phyloP scores from a whole-genome alignment of 2,329 filamentous ascomycete species.

The Coleophoma cylindrospora region DNA sequence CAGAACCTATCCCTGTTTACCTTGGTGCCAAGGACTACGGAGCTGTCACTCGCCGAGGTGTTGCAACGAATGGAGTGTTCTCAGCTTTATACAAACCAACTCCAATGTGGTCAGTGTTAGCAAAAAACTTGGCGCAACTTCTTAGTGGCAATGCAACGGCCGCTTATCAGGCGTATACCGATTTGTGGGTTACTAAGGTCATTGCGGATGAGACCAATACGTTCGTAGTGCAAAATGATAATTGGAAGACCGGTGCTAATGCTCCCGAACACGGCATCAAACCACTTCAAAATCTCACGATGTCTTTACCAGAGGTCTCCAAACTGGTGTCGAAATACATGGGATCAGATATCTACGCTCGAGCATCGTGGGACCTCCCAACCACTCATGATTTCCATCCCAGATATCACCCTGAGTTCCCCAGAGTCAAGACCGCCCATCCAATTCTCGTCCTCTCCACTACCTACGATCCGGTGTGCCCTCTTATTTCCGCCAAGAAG shows the following conservation, averaged over 20 bases:
- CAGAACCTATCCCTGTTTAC: slow-evolving; percentile 17
- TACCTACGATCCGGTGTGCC: slow-evolving; percentile 18
- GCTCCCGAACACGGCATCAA: slow-evolving; percentile 11
- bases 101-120: slow-evolving; percentile 6
- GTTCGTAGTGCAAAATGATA: slow-evolving; percentile 9
- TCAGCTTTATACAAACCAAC: slow-evolving; percentile 32
- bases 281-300: slow-evolving; percentile 6
- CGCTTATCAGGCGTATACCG: slow-evolving; percentile 26
- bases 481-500: slow-evolving; percentile 14
- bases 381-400: slow-evolving; percentile 11
- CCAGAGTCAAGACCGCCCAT: slow-evolving; percentile 13
- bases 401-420: slow-evolving; percentile 10
- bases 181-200: slow-evolving; percentile 4
- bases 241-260: slow-evolving; percentile 4
- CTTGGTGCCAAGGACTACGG: slow-evolving; percentile 15
- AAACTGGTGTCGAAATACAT: slow-evolving; percentile 8
- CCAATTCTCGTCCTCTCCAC: slow-evolving; percentile 19
- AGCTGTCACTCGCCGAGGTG: slow-evolving; percentile 7
- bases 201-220: slow-evolving; percentile 8
- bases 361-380: slow-evolving; percentile 9
- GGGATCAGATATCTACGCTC: slow-evolving; percentile 8
- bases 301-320: neutral
- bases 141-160: slow-evolving; percentile 9
- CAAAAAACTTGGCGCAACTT: slow-evolving; percentile 10
- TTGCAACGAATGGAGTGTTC: slow-evolving; percentile 30